Evolutionary conservation across 306 rosid species (phyloP).

Genomic region (Vigna hirtella): DNA sequence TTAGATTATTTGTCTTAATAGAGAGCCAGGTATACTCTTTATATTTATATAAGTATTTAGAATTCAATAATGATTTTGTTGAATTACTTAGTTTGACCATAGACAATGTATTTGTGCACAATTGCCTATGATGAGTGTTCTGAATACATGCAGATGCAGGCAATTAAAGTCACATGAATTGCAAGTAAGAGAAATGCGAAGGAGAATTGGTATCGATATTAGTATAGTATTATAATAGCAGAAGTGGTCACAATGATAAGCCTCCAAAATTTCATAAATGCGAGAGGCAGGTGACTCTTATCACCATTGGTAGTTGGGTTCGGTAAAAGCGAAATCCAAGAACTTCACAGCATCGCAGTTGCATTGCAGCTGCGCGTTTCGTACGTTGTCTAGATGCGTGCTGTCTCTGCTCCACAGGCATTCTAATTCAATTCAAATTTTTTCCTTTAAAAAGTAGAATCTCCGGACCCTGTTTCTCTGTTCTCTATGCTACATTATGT

Average conservation of each 20-base stretch:
- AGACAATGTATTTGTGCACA: neutral
- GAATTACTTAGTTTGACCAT: neutral
- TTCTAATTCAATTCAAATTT: neutral
- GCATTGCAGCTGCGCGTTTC: neutral
- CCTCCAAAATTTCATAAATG: constrained; percentile 44
- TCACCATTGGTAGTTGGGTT: constrained; percentile 5
- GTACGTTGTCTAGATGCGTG: constrained; percentile 14
- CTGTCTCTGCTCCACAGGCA: neutral
- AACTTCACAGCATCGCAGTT: neutral
- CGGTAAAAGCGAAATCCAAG: constrained; percentile 13
- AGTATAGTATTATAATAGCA: neutral
- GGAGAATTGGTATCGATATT: neutral
- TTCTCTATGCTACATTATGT: neutral
- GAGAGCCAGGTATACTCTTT: too few relatives aligned
- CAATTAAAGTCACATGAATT: constrained; percentile 45
- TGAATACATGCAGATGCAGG: constrained; percentile 12
- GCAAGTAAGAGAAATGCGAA: constrained; percentile 13
- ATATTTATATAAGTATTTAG: too few relatives aligned
- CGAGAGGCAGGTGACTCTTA: neutral
- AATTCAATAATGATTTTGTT: neutral
- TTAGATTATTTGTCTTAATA: too few relatives aligned
- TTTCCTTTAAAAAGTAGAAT: constrained; percentile 14
- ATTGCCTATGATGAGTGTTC: neutral
- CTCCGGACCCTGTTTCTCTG: neutral
- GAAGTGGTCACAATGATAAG: constrained; percentile 38